Evolutionary conservation across 345 rosid genomes (phyloP).

Genomic region (Salix viminalis): DNA sequence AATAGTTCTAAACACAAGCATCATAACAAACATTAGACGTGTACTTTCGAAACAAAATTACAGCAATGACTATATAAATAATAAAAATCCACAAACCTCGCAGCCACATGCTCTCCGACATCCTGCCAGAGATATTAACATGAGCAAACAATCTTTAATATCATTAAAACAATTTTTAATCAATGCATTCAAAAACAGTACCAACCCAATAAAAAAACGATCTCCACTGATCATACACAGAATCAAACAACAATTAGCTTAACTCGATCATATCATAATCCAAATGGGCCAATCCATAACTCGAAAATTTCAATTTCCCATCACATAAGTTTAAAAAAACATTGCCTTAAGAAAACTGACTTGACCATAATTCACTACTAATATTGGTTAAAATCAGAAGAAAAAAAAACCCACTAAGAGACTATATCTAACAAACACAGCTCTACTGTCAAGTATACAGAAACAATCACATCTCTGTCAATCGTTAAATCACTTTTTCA

Average conservation of each 20-base stretch:
- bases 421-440: no score
- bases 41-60: neutral
- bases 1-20: slow-evolving; percentile 4
- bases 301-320: no score
- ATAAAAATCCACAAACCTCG: slow-evolving; percentile 6
- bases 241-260: neutral
- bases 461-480: no score
- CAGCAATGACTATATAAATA: neutral
- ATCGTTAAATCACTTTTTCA: no score
- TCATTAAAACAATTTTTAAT: neutral
- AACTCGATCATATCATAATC: neutral
- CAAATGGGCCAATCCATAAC: neutral
- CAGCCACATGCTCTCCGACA: neutral
- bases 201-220: neutral
- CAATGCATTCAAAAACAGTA: neutral
- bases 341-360: no score
- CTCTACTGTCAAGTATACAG: no score
- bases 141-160: neutral
- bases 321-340: no score
- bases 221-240: neutral
- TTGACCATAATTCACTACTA: no score
- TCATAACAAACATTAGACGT: neutral
- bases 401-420: no score
- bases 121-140: neutral
- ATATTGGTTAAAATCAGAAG: no score